Evolutionary conservation across 2,329 filamentous ascomycete genomes (phyloP).

Genomic region (Calycina marina): DNA sequence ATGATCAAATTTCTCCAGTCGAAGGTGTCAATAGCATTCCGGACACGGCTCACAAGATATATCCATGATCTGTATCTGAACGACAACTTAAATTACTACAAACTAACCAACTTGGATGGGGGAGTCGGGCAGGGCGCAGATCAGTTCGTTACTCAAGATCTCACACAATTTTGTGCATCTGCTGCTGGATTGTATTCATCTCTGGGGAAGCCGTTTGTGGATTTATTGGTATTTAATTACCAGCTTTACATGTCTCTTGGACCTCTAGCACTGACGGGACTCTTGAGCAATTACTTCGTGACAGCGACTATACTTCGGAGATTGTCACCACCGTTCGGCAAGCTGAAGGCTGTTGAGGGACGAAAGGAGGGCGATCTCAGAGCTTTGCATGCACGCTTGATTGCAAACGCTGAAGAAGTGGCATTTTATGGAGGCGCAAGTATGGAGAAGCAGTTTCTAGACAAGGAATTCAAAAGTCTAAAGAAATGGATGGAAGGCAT

Average conservation of each 20-base stretch:
- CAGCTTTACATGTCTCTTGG: constrained; percentile 87
- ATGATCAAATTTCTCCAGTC: constrained; percentile 98
- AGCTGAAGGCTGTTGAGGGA: constrained; percentile 90
- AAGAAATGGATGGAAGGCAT: constrained; percentile 98
- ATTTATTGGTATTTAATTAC: constrained; percentile 95
- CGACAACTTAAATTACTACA: constrained; percentile 92
- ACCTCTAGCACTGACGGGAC: constrained; percentile 69
- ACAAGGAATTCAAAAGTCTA: constrained; percentile 81
- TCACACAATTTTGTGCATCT: constrained; percentile 87
- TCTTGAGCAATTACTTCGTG: constrained; percentile 85
- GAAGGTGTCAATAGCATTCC: constrained; percentile 96
- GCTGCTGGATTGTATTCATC: constrained; percentile 91
- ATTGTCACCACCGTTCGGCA: constrained; percentile 89
- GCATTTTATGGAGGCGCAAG: constrained; percentile 94
- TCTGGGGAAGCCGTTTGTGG: constrained; percentile 93
- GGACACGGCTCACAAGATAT: constrained; percentile 84
- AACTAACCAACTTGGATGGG: constrained; percentile 81
- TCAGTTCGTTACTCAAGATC: constrained; percentile 93
- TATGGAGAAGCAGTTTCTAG: constrained; percentile 86
- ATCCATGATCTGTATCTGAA: constrained; percentile 96
- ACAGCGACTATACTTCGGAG: constrained; percentile 81
- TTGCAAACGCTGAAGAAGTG: constrained; percentile 94
- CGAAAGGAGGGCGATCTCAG: constrained; percentile 92
- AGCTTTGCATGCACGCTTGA: constrained; percentile 75
- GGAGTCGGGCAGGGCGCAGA: constrained; percentile 85